Base-by-base conservation (phyloP, 1,139 yeast genomes). In the Wickerhamomyces sp. region DNA sequence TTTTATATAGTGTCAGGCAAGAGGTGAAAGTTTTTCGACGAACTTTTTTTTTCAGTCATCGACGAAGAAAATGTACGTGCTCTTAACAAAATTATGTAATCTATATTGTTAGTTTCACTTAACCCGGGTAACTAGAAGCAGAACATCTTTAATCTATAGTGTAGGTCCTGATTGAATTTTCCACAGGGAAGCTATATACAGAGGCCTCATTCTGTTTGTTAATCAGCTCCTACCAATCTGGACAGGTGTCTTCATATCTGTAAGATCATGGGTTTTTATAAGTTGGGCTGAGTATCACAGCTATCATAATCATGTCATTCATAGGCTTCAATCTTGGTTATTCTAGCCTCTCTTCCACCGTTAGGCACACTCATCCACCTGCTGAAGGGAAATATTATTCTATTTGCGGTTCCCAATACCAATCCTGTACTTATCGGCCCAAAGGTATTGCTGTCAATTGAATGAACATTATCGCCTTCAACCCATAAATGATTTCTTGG, bases 401-500 rank as follows among this genome's bases (percentile, higher is more conserved):
- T 62, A 1, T 78, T 71, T 1, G 84, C 95, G 57, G 79, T 84
- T 2, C 96, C 96, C 15, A 85, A 61, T 27, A 88, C 83, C 52
- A 89, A 67, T 0, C 90, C 96, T 43, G 80, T 75, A 35, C 95
- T 83, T 1, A 90, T 76, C 0, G 96, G 95, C 0, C 97, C 97
- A 66, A 86, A 90, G 10, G 74, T 75, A 61, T 89, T 89, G 41
- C 93, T 82, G 64, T 90, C 97, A 5, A 89, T 68, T 1, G 95
- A 84, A 58, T 88, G 96, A 45, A 83, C 69, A 61, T 89, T 90
- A 62, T 91, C 98, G 4, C 98, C 98, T 63, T 91, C 97, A 0
- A 90, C 90, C 97, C 97, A 91, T 11, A 88, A 58, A 61, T 91
- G 98, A 57, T 82, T 84, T 46, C 87, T 66, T 5, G 96, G 96